Percentiles rank a stretch among this genome's conserved stretches.
Evolutionary conservation across 1,284 basidiomycete species (phyloP).

Genomic region (Jaminaea rosea): DNA sequence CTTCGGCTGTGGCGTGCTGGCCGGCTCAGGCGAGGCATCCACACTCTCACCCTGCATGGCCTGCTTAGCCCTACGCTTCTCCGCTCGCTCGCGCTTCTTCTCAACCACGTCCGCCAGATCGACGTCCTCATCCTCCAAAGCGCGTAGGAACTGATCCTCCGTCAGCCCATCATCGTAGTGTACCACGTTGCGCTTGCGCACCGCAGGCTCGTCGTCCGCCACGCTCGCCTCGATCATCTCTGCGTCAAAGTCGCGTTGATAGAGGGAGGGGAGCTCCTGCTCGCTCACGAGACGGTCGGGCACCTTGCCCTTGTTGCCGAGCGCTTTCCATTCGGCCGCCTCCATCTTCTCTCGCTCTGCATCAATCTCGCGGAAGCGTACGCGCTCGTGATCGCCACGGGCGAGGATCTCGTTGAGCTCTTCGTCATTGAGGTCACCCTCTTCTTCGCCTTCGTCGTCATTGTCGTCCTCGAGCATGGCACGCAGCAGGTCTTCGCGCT

Average conservation of each 20-base stretch:
- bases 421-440: constrained; percentile 93
- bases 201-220: constrained; percentile 59
- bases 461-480: constrained; percentile 49
- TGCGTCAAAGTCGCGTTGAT: constrained; percentile 60
- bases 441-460: constrained; percentile 46
- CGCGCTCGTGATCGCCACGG: constrained; percentile 70
- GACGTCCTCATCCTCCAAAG: constrained; percentile 71
- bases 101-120: constrained; percentile 55
- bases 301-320: constrained; percentile 57
- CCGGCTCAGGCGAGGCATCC: constrained; percentile 19
- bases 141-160: constrained; percentile 71
- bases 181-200: constrained; percentile 75
- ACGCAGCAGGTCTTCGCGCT: constrained; percentile 88
- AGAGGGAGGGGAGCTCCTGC: constrained; percentile 85
- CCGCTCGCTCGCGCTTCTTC: constrained; percentile 44
- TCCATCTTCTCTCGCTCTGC: constrained; percentile 66
- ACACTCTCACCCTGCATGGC: constrained; percentile 12
- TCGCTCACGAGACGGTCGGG: constrained; percentile 74
- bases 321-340: constrained; percentile 62
- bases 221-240: constrained; percentile 48
- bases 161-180: constrained; percentile 89
- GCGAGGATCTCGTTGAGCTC: constrained; percentile 91
- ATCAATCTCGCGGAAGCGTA: constrained; percentile 77
- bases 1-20: constrained; percentile 17
- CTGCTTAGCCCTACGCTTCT: constrained; percentile 37